Base-by-base conservation (phyloP, 148 eudicot genomes). In the Rheum nobile region DNA sequence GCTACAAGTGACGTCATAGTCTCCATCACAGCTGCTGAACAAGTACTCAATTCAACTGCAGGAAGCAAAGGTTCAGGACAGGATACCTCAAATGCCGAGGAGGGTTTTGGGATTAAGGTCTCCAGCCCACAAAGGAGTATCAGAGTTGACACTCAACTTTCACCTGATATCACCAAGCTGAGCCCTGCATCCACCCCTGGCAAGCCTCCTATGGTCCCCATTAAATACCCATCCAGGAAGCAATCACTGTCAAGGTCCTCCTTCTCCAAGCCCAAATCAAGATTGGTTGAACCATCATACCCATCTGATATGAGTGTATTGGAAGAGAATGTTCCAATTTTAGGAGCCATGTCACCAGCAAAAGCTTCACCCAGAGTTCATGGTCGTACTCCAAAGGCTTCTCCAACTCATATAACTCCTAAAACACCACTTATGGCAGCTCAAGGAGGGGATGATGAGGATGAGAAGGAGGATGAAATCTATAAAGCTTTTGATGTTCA, bases 261-360 rank as follows among this genome's bases (percentile, higher is more conserved):
- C 4, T 83, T 83, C 48, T 84, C 86, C 2, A 90, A 84, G 82
- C 77, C 91, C 38, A 93, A 86, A 74, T 91, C 96, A 32, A 84
- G 98, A 76, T 71, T 90, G 52, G 81, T 78, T 31, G 98, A 93
- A 80, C 87, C 90, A 68, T 74, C 75, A 6, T 80, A 80, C 67
- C 84, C 86, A 6, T 77, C 76, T 72, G 77, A 52, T 69, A 81
- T 77, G 17, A 75, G 52, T 77, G 73, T 77, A 7, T 80, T 72
- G 46, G 83, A 80, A 26, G 78, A 83, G 34, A 79, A 17, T 29
- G 59, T 37, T 42, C 82, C 73, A 9, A 39, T 71, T 17, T 67
- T 75, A 65, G 72, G 72, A 54, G 42, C 39, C 39, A 55, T 34
- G 57, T 67, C 78, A 17, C 82, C 90, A 14, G 71, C 26, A 12